Evolutionary conservation across 1,284 basidiomycete species (phyloP).

Genomic region (Ustilago hordei): DNA sequence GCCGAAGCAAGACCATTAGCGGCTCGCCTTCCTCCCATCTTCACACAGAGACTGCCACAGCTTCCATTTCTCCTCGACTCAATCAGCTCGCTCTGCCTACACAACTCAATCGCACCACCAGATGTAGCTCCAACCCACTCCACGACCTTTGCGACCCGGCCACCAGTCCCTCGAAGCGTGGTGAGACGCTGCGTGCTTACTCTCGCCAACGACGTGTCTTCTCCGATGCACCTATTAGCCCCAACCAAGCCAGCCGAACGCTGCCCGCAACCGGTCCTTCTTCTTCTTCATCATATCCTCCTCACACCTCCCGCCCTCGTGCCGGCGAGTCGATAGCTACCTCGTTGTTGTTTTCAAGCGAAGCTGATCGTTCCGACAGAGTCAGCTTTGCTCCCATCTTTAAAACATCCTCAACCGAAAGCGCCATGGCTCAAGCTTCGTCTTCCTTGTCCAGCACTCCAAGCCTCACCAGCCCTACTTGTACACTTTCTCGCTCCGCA

Average conservation of each 20-base stretch:
- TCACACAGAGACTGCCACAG: background rate
- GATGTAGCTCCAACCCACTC: background rate
- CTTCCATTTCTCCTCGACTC: background rate
- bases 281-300: constrained; percentile 18
- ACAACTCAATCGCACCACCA: constrained; percentile 5
- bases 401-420: background rate
- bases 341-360: constrained; percentile 10
- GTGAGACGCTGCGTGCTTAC: constrained; percentile 32
- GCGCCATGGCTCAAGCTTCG: background rate
- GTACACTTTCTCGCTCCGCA: constrained; percentile 39
- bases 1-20: constrained; percentile 39
- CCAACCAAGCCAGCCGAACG: constrained; percentile 12
- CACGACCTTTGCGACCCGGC: constrained; percentile 19
- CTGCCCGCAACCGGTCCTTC: constrained; percentile 8
- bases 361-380: background rate
- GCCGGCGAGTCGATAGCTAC: constrained; percentile 5
- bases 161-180: constrained; percentile 35
- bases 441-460: constrained; percentile 42
- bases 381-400: background rate
- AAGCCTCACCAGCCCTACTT: constrained; percentile 36
- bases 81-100: constrained; percentile 23
- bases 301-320: constrained; percentile 11
- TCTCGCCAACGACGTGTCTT: constrained; percentile 42
- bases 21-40: constrained; percentile 8
- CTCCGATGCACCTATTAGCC: constrained; percentile 20